phyloP scores from a whole-genome alignment of 192 early-diverging fungal species.

The Glomus cerebriforme region DNA sequence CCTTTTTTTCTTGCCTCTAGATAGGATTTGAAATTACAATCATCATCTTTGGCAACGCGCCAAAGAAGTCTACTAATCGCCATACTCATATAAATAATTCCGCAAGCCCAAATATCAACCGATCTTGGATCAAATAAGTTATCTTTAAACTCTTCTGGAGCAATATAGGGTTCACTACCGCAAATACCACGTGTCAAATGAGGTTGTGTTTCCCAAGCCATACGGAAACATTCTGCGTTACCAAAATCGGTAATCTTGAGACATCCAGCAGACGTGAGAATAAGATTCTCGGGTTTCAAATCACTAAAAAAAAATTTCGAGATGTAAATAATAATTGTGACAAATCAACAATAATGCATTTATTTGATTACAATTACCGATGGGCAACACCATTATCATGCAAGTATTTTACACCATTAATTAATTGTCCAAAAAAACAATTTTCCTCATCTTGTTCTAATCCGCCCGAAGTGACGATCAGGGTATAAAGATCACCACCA shows the following conservation, averaged over 20 bases:
- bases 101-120: slow-evolving; percentile 50
- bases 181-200: slow-evolving; percentile 65
- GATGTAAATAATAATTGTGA: neutral
- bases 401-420: slow-evolving; percentile 75
- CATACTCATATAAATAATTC: slow-evolving; percentile 50
- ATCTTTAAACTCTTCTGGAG: slow-evolving; percentile 71
- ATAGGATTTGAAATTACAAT: slow-evolving; percentile 1
- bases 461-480: slow-evolving; percentile 64
- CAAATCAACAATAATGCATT: neutral
- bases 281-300: slow-evolving; percentile 86
- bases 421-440: slow-evolving; percentile 78
- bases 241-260: slow-evolving; percentile 91
- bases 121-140: slow-evolving; percentile 72
- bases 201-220: slow-evolving; percentile 64
- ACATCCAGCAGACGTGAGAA: slow-evolving; percentile 62
- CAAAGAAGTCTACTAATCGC: slow-evolving; percentile 17
- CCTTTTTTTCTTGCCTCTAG: slow-evolving; percentile 16
- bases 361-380: slow-evolving; percentile 40
- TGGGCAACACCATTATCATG: slow-evolving; percentile 82
- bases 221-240: slow-evolving; percentile 75
- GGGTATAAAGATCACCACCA: slow-evolving; percentile 76
- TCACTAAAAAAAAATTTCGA: slow-evolving; percentile 49
- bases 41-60: slow-evolving; percentile 23
- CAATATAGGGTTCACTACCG: slow-evolving; percentile 87
- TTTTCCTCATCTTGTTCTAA: slow-evolving; percentile 52